Conservation (phyloP, 2,329 filamentous ascomycete species). For the Ceratocystis cacaofunesta region DNA sequence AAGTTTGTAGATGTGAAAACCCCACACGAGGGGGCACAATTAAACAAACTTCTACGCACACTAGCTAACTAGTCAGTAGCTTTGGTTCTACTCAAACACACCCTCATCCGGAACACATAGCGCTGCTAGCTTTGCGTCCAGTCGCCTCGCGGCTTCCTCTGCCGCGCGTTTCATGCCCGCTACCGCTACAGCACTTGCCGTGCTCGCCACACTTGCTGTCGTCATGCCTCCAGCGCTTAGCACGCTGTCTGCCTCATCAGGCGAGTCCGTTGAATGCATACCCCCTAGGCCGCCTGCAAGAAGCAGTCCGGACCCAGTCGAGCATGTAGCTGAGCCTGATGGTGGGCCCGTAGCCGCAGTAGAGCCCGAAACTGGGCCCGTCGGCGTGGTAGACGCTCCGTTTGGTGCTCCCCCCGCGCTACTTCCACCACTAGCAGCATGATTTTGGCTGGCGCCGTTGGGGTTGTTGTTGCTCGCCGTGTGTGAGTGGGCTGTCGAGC, state of each 20-base stretch:
- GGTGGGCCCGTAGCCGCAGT: neutral
- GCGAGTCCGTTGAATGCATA: constrained; percentile 22
- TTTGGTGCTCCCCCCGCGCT: neutral
- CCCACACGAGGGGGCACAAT: no score
- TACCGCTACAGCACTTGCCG: constrained; percentile 32
- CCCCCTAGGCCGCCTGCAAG: constrained; percentile 19
- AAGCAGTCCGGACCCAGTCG: constrained; percentile 19
- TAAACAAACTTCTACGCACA: no score
- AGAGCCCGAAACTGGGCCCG: constrained; percentile 16
- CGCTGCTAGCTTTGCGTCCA: constrained; percentile 44
- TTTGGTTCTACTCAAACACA: constrained; percentile 23
- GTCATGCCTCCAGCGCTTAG: constrained; percentile 32
- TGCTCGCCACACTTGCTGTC: constrained; percentile 28
- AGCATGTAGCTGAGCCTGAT: constrained; percentile 14
- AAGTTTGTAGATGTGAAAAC: no score
- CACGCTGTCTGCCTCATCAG: constrained; percentile 34
- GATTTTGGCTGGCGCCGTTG: neutral
- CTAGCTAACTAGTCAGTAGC: no score
- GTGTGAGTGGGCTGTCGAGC: neutral
- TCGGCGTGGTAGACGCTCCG: neutral
- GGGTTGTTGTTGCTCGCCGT: neutral
- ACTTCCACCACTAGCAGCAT: neutral
- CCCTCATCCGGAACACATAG: constrained; percentile 40
- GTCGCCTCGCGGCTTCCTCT: constrained; percentile 42
- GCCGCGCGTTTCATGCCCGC: constrained; percentile 40